Evolutionary conservation across 2,329 filamentous ascomycete genomes (phyloP).

Genomic region (Cercospora sesami): DNA sequence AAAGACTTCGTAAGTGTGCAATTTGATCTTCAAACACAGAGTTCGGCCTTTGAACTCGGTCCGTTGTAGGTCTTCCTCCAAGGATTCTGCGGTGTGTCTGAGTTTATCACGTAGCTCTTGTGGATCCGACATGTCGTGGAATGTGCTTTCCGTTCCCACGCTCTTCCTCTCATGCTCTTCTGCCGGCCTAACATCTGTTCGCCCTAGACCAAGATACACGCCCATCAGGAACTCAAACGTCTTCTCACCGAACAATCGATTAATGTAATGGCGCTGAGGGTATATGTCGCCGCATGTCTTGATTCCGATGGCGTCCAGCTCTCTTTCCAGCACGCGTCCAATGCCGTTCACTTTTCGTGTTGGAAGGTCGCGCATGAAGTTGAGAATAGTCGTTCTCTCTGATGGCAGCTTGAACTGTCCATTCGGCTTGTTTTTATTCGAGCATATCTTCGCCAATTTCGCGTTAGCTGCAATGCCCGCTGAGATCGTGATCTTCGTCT

Average conservation of each 20-base stretch:
- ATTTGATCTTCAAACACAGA: slow-evolving; percentile 85
- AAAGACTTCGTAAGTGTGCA: slow-evolving; percentile 89
- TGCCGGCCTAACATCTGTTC: slow-evolving; percentile 73
- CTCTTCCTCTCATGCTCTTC: slow-evolving; percentile 91
- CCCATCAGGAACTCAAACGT: slow-evolving; percentile 81
- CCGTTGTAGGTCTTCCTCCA: slow-evolving; percentile 79
- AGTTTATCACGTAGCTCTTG: slow-evolving; percentile 72
- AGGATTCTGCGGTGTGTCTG: slow-evolving; percentile 74
- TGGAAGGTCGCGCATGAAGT: slow-evolving; percentile 75
- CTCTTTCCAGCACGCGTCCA: slow-evolving; percentile 89
- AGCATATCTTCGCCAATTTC: slow-evolving; percentile 91
- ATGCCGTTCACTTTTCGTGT: slow-evolving; percentile 92
- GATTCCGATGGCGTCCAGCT: slow-evolving; percentile 83
- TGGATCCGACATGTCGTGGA: slow-evolving; percentile 73
- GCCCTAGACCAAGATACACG: slow-evolving; percentile 80
- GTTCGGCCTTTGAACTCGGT: slow-evolving; percentile 89
- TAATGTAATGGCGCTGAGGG: slow-evolving; percentile 68
- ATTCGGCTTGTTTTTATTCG: slow-evolving; percentile 94
- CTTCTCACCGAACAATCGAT: slow-evolving; percentile 85
- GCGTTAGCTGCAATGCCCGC: slow-evolving; percentile 93
- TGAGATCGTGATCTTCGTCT: slow-evolving; percentile 82
- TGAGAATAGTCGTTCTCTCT: slow-evolving; percentile 72
- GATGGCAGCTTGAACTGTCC: slow-evolving; percentile 78
- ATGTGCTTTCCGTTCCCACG: slow-evolving; percentile 90
- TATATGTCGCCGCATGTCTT: slow-evolving; percentile 89